Conservation (phyloP, 805 yeast species). For the Metschnikowia amazonensis region DNA sequence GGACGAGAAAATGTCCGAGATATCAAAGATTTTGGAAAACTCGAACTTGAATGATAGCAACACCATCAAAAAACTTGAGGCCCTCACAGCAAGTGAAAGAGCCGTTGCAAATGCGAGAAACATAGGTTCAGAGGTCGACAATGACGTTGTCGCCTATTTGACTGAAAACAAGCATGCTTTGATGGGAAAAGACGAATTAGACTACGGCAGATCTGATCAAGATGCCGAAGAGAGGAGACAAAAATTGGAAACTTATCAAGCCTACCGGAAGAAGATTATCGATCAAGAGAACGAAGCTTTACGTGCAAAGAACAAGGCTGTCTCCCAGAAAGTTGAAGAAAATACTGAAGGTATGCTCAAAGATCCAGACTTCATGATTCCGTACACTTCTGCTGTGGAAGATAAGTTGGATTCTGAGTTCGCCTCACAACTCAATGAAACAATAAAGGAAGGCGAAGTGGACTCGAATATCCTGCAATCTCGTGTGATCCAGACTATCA, state of each 20-base stretch:
- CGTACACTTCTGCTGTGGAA: slow-evolving; percentile 66
- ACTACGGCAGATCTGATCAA: slow-evolving; percentile 43
- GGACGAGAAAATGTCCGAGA: slow-evolving; percentile 39
- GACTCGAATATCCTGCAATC: slow-evolving; percentile 51
- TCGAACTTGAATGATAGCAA: slow-evolving; percentile 42
- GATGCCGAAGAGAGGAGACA: slow-evolving; percentile 46
- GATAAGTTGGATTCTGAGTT: slow-evolving; percentile 59
- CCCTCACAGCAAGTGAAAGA: slow-evolving; percentile 54
- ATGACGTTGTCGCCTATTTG: slow-evolving; percentile 30
- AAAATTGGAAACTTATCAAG: slow-evolving; percentile 53
- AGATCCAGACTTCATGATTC: slow-evolving; percentile 42
- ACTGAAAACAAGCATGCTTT: slow-evolving; percentile 38
- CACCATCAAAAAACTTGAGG: slow-evolving; percentile 51
- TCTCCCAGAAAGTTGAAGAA: slow-evolving; percentile 10
- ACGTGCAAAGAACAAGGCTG: slow-evolving; percentile 11
- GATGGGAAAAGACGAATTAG: slow-evolving; percentile 41
- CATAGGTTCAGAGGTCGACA: slow-evolving; percentile 35
- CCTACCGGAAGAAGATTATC: slow-evolving; percentile 56
- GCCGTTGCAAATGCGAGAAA: slow-evolving; percentile 56
- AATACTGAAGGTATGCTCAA: slow-evolving; percentile 9
- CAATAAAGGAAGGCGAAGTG: slow-evolving; percentile 51
- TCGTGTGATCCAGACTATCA: slow-evolving; percentile 64
- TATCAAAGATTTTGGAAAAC: slow-evolving; percentile 33
- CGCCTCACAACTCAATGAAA: slow-evolving; percentile 51
- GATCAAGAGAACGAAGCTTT: slow-evolving; percentile 48